Conservation (phyloP, 305 asterid genomes). For the Fraxinus nigra region DNA sequence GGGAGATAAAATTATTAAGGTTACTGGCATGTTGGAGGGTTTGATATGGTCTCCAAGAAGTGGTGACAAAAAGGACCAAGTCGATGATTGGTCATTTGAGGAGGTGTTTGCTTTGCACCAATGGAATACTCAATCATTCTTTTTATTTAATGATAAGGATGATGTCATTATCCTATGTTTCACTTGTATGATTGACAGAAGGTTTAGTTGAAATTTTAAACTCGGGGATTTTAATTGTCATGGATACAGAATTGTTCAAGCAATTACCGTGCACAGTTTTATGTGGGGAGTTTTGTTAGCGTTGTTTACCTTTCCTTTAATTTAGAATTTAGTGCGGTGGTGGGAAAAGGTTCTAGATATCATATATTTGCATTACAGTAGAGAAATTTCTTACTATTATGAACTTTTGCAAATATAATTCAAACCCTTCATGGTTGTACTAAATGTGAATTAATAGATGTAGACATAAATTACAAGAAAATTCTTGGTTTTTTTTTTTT, state of each 20-base stretch:
- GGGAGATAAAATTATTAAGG: constrained; percentile 81
- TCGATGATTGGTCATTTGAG: constrained; percentile 90
- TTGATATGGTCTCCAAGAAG: constrained; percentile 86
- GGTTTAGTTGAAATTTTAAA: neutral
- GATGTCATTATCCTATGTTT: neutral
- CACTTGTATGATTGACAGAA: neutral
- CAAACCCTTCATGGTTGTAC: neutral
- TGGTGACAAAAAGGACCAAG: constrained; percentile 61
- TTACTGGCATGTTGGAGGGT: constrained; percentile 88
- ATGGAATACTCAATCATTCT: constrained; percentile 10
- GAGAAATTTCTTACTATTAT: neutral
- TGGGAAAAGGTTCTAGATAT: neutral
- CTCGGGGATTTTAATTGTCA: neutral
- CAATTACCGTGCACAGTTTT: neutral
- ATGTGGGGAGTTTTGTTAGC: neutral
- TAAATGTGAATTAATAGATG: neutral
- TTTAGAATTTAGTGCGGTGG: neutral
- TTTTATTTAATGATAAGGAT: neutral
- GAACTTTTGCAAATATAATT: neutral
- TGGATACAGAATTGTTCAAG: neutral
- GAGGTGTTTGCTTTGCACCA: constrained; percentile 50
- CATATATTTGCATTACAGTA: neutral
- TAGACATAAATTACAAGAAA: neutral
- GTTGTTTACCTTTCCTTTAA: neutral
- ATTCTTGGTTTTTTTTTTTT: neutral